Evolutionary conservation across 2,329 filamentous ascomycete genomes (phyloP), one percentile per base, ranked within the genome.

Genomic region (Aspergillus carbonarius): DNA sequence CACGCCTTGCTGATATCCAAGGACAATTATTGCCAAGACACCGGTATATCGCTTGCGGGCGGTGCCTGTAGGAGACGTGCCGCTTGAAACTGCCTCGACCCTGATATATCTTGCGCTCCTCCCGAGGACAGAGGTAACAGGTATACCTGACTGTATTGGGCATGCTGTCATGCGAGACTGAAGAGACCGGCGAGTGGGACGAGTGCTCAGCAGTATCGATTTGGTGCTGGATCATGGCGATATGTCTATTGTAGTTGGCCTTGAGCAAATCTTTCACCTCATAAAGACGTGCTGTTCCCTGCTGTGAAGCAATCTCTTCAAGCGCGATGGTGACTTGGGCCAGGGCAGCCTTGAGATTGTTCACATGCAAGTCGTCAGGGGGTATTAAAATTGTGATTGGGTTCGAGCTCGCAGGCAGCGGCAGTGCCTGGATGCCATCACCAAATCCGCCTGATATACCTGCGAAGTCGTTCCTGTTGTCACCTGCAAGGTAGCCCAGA

Each of bases 11-110:
- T 2, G 18, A 32, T 7, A 3, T 17, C 51, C 39, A 63, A 4
- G 2, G 1, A 40, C 63, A 65, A 4, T 4, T 5, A 35, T n/a
- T 15, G 4, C 3, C 27, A 4, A 55, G 39, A 25, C 60, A 65
- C 27, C 2, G 17, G 18, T 60, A 60, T 12, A 25, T 30, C 23
- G 25, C 54, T 27, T 49, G 35, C 5, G 48, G 50, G 6, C 8
- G 5, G 20, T 65, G 63, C 10, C 35, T 23, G 20, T 51, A 4
- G 8, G 42, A 50, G 2, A 64, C 58, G 23, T 65, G 63, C 3
- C 62, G 58, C 30, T 27, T 58, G 32, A 64, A 64, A 1, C 40
- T 23, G 3, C 61, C 58, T n/a, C 39, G 57, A 6, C 12, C 25
- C 15, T 5, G 15, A 20, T 53, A 60, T 10, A 10, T 7, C n/a